A percentile compares a stretch with the other conserved stretches of the same genome.
phyloP scores from a whole-genome alignment of 2,329 filamentous ascomycete species.

The Sarocladium brachiariae region DNA sequence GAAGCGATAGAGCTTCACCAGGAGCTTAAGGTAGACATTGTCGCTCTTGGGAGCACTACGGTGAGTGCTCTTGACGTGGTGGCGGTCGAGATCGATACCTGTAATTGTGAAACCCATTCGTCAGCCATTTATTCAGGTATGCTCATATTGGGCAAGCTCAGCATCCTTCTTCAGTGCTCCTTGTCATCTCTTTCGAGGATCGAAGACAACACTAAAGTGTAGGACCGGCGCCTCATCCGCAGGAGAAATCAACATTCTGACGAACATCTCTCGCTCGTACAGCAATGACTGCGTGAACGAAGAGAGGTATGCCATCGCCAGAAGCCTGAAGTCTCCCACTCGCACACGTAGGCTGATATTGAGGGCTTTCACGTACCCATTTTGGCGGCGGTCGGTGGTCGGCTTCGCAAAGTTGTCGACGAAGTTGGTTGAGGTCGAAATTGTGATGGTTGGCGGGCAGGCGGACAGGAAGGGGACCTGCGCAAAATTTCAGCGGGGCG shows the following conservation, averaged over 20 bases:
- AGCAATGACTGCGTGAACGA: too few species aligned
- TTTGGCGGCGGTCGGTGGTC: slow-evolving; percentile 40
- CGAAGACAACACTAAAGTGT: slow-evolving; percentile 10
- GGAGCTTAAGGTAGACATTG: slow-evolving; percentile 94
- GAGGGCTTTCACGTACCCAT: slow-evolving; percentile 51
- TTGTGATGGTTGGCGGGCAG: slow-evolving; percentile 9
- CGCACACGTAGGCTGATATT: slow-evolving; percentile 39
- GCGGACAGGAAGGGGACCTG: neutral
- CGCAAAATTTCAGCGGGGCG: slow-evolving; percentile 1
- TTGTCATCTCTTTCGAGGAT: slow-evolving; percentile 14
- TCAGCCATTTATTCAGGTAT: slow-evolving; percentile 60
- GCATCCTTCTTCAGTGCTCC: slow-evolving; percentile 4
- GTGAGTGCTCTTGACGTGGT: slow-evolving; percentile 68
- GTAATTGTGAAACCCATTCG: slow-evolving; percentile 38
- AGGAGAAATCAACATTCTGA: slow-evolving; percentile 8
- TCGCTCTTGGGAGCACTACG: slow-evolving; percentile 96
- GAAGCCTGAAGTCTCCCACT: slow-evolving; percentile 30
- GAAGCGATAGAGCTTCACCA: slow-evolving; percentile 98
- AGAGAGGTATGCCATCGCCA: too few species aligned
- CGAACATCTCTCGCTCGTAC: neutral
- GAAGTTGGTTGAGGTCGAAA: slow-evolving; percentile 28
- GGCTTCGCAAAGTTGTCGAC: slow-evolving; percentile 27
- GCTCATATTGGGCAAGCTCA: slow-evolving; percentile 42
- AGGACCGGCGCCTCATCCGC: slow-evolving; percentile 14
- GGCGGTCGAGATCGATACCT: slow-evolving; percentile 67